phyloP scores from a whole-genome alignment of 441 rosid genomes.

The Gossypium schwendimanii region DNA sequence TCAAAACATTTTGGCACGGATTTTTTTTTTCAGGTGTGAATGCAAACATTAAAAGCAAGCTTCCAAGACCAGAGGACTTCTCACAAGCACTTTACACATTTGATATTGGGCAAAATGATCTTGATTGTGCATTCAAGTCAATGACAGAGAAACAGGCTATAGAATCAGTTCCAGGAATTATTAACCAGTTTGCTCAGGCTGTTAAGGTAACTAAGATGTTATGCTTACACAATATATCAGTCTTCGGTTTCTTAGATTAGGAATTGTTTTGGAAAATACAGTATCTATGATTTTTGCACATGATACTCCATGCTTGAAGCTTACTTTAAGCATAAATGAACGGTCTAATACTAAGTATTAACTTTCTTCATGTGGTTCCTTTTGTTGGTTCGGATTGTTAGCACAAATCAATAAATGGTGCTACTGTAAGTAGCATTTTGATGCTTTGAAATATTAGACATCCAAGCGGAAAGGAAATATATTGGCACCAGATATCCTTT shows the following conservation, averaged over 20 bases:
- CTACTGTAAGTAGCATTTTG: not conserved
- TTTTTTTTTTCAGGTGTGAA: conserved; percentile 8
- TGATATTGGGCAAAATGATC: conserved; percentile 37
- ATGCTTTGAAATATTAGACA: not conserved
- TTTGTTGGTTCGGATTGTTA: not conserved
- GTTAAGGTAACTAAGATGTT: conserved; percentile 23
- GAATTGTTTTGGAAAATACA: not conserved
- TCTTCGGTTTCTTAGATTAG: not conserved
- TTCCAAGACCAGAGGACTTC: conserved; percentile 28
- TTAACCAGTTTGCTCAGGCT: conserved; percentile 20
- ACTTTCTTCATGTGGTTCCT: not conserved
- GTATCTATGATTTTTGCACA: no score
- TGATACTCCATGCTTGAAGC: not conserved
- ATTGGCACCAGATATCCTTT: not conserved
- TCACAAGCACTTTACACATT: conserved; percentile 30
- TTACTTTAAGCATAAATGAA: not conserved
- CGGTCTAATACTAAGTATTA: not conserved
- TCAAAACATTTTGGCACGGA: not conserved
- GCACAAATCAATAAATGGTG: not conserved
- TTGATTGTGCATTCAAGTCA: conserved; percentile 14
- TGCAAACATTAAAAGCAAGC: conserved; percentile 8
- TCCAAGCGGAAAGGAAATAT: not conserved
- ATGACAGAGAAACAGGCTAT: conserved; percentile 16
- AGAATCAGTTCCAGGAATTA: conserved; percentile 23
- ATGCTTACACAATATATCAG: conserved; percentile 9